Evolutionary conservation across 441 rosid species (phyloP).

Genomic region (Gossypium aridum): DNA sequence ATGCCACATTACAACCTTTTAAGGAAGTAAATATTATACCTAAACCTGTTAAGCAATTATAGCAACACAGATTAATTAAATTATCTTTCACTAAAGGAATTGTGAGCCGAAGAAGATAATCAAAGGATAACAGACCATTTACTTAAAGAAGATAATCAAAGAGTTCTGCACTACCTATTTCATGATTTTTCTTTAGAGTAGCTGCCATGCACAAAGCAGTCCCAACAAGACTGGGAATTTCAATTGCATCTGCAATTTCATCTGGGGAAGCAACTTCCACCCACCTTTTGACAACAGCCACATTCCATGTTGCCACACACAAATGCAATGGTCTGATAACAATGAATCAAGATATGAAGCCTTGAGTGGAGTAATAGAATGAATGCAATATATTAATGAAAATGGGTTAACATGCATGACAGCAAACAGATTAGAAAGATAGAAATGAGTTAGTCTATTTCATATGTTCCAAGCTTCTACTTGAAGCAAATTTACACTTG

Average conservation of each 20-base stretch:
- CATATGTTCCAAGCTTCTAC: not conserved
- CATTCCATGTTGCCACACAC: conserved; percentile 88
- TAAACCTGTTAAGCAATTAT: not conserved
- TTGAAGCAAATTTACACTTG: not conserved
- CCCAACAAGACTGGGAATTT: conserved; percentile 77
- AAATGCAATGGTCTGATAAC: conserved; percentile 83
- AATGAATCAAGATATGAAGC: conserved; percentile 11
- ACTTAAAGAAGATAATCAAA: conserved; percentile 1
- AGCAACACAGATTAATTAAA: no score
- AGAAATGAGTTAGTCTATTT: not conserved
- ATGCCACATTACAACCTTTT: not conserved
- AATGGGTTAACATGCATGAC: not conserved
- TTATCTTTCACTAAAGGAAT: not conserved
- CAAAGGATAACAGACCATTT: not conserved
- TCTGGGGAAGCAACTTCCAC: conserved; percentile 67
- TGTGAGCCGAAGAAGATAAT: not conserved
- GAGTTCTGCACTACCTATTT: conserved; percentile 59
- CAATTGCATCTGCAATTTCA: conserved; percentile 71
- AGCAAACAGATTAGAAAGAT: conserved; percentile 8
- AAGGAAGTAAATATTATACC: not conserved
- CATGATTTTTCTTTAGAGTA: conserved; percentile 84
- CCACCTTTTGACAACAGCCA: conserved; percentile 91
- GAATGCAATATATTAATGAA: not conserved
- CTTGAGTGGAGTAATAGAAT: conserved; percentile 6
- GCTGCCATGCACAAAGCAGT: conserved; percentile 97